A percentile compares a stretch with the other conserved stretches of the same genome.
Conservation (phyloP, 305 asterid species). For the Fraxinus angustifolia region DNA sequence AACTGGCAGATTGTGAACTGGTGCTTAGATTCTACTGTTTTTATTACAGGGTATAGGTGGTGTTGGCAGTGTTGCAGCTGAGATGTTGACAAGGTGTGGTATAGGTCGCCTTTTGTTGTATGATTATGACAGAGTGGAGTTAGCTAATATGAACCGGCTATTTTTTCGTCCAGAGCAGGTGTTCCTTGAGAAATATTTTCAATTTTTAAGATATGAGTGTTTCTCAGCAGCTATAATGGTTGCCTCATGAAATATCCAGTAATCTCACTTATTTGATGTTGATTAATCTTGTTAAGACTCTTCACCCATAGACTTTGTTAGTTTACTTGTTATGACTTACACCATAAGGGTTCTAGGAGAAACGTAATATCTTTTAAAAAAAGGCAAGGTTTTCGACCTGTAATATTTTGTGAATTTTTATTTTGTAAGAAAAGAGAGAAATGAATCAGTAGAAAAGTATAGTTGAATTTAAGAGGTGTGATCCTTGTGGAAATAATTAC, state of each 20-base stretch:
- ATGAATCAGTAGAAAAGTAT: neutral
- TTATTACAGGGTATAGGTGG: slow-evolving; percentile 93
- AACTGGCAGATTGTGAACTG: neutral
- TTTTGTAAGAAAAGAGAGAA: neutral
- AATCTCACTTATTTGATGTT: slow-evolving; percentile 5
- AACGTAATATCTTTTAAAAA: neutral
- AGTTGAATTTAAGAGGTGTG: slow-evolving; percentile 5
- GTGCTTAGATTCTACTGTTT: slow-evolving; percentile 12
- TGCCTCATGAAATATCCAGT: neutral
- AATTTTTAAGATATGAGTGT: neutral
- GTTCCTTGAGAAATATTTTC: slow-evolving; percentile 19
- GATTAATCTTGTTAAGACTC: slow-evolving; percentile 5
- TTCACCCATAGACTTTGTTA: neutral
- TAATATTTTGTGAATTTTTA: neutral
- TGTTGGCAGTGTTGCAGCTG: slow-evolving; percentile 99
- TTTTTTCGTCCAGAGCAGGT: slow-evolving; percentile 99
- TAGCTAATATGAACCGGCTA: slow-evolving; percentile 98
- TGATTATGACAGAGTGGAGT: slow-evolving; percentile 98
- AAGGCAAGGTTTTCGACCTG: slow-evolving; percentile 5
- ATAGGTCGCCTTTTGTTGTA: slow-evolving; percentile 93
- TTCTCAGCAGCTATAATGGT: neutral
- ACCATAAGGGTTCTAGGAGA: neutral
- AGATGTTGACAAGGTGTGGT: slow-evolving; percentile 99
- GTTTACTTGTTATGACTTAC: neutral
- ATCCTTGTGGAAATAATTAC: neutral